phyloP scores from a whole-genome alignment of 1,284 basidiomycete genomes.

The Fomes fomentarius region DNA sequence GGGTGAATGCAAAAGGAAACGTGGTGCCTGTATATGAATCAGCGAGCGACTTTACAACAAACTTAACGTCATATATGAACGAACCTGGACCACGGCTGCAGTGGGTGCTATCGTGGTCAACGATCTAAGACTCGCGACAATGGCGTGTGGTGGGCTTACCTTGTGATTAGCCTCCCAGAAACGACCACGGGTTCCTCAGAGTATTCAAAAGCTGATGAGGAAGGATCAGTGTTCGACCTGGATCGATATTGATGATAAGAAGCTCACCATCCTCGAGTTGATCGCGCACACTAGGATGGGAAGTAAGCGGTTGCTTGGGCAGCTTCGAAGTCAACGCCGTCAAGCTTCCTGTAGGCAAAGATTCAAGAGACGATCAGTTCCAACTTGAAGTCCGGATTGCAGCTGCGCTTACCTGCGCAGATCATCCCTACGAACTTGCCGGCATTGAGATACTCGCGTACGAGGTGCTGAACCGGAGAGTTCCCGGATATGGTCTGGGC shows the following conservation, averaged over 20 bases:
- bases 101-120: not conserved
- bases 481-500: conserved; percentile 74
- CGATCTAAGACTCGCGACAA: not conserved
- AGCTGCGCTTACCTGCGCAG: conserved; percentile 63
- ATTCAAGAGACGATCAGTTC: not conserved
- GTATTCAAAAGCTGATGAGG: conserved; percentile 71
- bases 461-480: conserved; percentile 62
- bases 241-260: no score
- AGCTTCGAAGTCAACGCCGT: conserved; percentile 69
- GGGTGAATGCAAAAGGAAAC: conserved; percentile 30
- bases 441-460: conserved; percentile 61
- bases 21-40: conserved; percentile 57
- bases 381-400: not conserved
- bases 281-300: conserved; percentile 76
- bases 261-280: conserved; percentile 59
- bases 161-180: conserved; percentile 77
- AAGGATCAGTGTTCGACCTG: not conserved
- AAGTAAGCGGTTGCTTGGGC: conserved; percentile 70
- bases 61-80: conserved; percentile 14
- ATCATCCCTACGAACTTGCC: conserved; percentile 81
- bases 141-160: conserved; percentile 41
- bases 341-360: conserved; percentile 61
- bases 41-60: not conserved
- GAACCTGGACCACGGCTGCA: conserved; percentile 79
- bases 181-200: conserved; percentile 79